phyloP scores from a whole-genome alignment of 768 basidiomycete species.

The Glaciozyma antarctica region DNA sequence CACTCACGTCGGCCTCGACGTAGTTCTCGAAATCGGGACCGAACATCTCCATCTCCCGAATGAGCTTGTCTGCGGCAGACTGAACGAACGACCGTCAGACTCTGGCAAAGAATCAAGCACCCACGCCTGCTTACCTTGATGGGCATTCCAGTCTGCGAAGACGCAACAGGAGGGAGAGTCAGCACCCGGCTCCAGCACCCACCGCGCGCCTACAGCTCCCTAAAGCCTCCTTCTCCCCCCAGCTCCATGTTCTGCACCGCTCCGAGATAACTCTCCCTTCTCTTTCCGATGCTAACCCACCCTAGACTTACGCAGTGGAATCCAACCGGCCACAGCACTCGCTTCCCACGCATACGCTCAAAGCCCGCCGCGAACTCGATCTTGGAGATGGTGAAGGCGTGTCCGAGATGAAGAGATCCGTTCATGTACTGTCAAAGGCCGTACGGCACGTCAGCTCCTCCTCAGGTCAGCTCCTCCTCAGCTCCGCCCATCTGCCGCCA shows the following conservation, averaged over 20 bases:
- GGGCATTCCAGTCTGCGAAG: conserved; percentile 72
- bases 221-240: neutral
- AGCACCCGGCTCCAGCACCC: neutral
- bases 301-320: conserved; percentile 57
- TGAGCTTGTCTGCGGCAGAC: conserved; percentile 96
- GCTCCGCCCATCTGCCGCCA: neutral
- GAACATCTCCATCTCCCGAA: conserved; percentile 93
- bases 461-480: neutral
- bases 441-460: neutral
- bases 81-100: conserved; percentile 37
- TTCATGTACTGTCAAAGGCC: conserved; percentile 69
- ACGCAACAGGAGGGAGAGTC: too few species aligned
- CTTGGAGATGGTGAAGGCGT: conserved; percentile 96
- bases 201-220: neutral
- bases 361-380: conserved; percentile 94
- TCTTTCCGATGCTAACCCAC: too few species aligned
- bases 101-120: neutral
- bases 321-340: conserved; percentile 91
- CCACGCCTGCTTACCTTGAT: conserved; percentile 66
- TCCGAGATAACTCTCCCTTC: too few species aligned
- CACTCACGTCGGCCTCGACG: conserved; percentile 40
- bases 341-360: conserved; percentile 87
- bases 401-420: conserved; percentile 89
- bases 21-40: conserved; percentile 77
- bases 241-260: neutral